Evolutionary conservation across 164 flowering plant genomes (phyloP).

Genomic region (Dillenia suffruticosa): DNA sequence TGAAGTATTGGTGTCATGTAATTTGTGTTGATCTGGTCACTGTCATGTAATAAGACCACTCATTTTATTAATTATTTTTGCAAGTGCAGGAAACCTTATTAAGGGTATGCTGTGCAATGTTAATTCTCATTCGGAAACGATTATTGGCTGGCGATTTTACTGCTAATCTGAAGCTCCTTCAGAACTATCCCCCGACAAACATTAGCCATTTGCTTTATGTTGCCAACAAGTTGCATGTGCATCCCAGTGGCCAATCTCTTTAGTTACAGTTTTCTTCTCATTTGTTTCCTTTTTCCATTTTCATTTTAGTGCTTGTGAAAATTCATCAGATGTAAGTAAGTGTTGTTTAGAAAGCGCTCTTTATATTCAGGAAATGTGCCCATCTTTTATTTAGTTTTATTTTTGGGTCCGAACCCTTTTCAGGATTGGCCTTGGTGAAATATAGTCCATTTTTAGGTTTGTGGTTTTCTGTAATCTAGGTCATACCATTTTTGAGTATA

Average conservation of each 20-base stretch:
- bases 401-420: too few species aligned
- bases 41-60: too few species aligned
- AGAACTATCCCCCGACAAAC: conserved; percentile 82
- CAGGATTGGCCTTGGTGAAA: too few species aligned
- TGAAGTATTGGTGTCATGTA: too few species aligned
- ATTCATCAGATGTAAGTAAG: conserved; percentile 29
- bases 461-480: too few species aligned
- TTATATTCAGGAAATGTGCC: too few species aligned
- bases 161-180: conserved; percentile 85
- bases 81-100: conserved; percentile 78
- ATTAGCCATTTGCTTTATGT: conserved; percentile 90
- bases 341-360: neutral
- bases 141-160: conserved; percentile 98
- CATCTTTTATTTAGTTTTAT: too few species aligned
- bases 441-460: too few species aligned
- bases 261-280: neutral
- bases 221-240: conserved; percentile 75
- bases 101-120: conserved; percentile 91
- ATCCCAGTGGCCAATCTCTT: conserved; percentile 20
- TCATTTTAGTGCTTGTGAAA: conserved; percentile 13
- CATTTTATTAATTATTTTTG: neutral
- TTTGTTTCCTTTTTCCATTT: neutral
- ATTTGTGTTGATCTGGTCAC: too few species aligned
- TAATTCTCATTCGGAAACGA: conserved; percentile 75
- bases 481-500: too few species aligned